These are phyloP conservation scores for Curvularia verruculosa DNA, from an alignment of 2,329 filamentous ascomycete species.

Conservation along the genomic window DNA sequence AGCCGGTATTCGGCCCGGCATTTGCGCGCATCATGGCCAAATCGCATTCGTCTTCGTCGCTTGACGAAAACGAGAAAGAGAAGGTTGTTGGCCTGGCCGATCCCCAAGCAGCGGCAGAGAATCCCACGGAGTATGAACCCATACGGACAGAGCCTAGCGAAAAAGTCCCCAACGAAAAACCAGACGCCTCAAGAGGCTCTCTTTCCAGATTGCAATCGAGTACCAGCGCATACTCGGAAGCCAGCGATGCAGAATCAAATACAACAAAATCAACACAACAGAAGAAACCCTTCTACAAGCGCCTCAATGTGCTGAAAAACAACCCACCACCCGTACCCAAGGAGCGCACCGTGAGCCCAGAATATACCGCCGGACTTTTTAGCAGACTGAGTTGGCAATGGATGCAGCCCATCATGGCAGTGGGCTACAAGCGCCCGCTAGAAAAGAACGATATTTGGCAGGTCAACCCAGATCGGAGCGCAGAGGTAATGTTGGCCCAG, in stretches of 20 bases:
- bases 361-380: conserved; percentile 75
- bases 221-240: conserved; percentile 37
- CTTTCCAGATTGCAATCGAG: conserved; percentile 40
- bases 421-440: conserved; percentile 83
- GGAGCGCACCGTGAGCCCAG: conserved; percentile 64
- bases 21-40: conserved; percentile 17
- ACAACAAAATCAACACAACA: conserved; percentile 31
- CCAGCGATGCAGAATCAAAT: conserved; percentile 38
- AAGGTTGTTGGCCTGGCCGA: conserved; percentile 47
- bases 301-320: conserved; percentile 55
- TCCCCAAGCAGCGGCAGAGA: conserved; percentile 41
- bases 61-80: conserved; percentile 44
- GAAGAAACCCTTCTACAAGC: conserved; percentile 66
- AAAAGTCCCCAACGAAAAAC: conserved; percentile 41
- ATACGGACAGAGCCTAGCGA: conserved; percentile 41
- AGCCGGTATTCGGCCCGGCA: conserved; percentile 1
- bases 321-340: conserved; percentile 63
- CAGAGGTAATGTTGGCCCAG: conserved; percentile 70
- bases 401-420: conserved; percentile 84
- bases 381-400: conserved; percentile 84
- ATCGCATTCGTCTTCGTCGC: conserved; percentile 32
- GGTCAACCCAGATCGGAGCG: conserved; percentile 80
- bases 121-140: conserved; percentile 48
- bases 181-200: conserved; percentile 27
- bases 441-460: conserved; percentile 86